These are phyloP conservation scores for Pythium myriotylum DNA, from an alignment of 352 stramenopile species.

Conservation along the genomic window DNA sequence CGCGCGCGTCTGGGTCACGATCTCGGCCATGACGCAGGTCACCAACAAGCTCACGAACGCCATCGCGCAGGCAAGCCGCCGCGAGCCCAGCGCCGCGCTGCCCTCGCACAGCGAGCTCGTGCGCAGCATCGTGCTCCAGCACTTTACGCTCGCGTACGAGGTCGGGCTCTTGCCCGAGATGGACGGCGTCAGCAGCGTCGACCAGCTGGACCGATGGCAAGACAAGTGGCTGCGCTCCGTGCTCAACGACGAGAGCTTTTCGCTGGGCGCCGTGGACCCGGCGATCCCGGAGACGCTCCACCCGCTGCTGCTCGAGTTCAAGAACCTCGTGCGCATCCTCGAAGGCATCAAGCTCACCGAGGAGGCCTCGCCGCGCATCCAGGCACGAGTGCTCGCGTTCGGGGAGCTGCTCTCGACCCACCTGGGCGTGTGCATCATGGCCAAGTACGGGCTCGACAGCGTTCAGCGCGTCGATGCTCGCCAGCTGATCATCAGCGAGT, in stretches of 20 bases:
- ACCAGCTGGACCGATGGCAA: conserved; percentile 59
- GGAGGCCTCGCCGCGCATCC: conserved; percentile 84
- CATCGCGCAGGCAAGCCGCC: conserved; percentile 44
- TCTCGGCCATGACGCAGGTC: conserved; percentile 85
- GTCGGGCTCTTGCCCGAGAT: conserved; percentile 56
- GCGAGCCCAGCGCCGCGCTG: conserved; percentile 15
- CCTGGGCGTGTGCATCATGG: conserved; percentile 78
- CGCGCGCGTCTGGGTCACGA: conserved; percentile 82
- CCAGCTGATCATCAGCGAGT: conserved; percentile 67
- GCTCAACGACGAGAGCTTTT: conserved; percentile 55
- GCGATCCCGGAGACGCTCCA: conserved; percentile 51
- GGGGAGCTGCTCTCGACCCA: conserved; percentile 87
- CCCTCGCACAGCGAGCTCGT: conserved; percentile 49
- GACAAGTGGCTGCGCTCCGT: conserved; percentile 64
- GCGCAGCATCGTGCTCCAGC: conserved; percentile 59
- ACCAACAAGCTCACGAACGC: conserved; percentile 84
- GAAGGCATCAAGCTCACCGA: conserved; percentile 87
- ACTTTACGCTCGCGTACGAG: conserved; percentile 75
- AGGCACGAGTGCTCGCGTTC: conserved; percentile 82
- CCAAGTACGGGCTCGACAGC: conserved; percentile 49
- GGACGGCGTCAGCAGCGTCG: conserved; percentile 37
- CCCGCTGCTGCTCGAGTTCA: conserved; percentile 75
- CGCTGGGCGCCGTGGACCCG: conserved; percentile 41
- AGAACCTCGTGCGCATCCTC: conserved; percentile 79
- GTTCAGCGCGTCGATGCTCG: conserved; percentile 80